Evolutionary conservation across 2,329 filamentous ascomycete species (phyloP).

Genomic region (Aspergillus sp.): DNA sequence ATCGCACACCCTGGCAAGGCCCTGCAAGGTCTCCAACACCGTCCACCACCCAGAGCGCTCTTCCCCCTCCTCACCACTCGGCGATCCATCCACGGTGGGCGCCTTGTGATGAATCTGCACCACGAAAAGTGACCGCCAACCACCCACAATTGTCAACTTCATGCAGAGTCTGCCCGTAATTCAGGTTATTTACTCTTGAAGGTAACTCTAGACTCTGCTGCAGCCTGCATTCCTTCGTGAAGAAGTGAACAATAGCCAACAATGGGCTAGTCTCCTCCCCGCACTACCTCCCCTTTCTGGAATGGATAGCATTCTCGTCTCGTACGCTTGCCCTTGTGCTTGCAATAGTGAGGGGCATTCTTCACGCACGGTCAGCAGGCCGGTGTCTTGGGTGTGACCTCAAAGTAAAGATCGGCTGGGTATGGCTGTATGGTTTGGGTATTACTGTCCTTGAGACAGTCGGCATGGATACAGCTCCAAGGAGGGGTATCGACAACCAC

Average conservation of each 20-base stretch:
- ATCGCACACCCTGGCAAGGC: constrained; percentile 6
- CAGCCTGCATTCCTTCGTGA: not conserved
- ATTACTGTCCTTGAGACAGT: not conserved
- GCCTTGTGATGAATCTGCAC: not conserved
- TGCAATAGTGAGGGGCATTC: not conserved
- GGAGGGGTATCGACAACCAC: not conserved
- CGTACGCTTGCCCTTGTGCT: not conserved
- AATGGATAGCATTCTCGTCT: not conserved
- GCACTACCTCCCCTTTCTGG: not conserved
- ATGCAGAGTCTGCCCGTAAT: constrained; percentile 4
- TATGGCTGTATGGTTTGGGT: not conserved
- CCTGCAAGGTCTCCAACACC: constrained; percentile 1
- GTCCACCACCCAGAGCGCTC: not conserved
- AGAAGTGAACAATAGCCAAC: not conserved
- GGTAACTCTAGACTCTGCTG: not conserved
- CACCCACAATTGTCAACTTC: not conserved
- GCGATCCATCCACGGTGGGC: not conserved
- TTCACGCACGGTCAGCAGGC: not conserved
- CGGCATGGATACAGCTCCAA: not conserved
- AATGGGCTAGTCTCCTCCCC: not conserved
- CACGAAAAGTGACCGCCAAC: not conserved
- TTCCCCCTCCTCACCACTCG: not conserved
- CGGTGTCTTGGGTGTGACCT: not conserved
- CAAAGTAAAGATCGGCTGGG: not conserved
- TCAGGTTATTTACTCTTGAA: not conserved